Conservation (phyloP, 1,139 yeast genomes). For the Pichia sp. region DNA sequence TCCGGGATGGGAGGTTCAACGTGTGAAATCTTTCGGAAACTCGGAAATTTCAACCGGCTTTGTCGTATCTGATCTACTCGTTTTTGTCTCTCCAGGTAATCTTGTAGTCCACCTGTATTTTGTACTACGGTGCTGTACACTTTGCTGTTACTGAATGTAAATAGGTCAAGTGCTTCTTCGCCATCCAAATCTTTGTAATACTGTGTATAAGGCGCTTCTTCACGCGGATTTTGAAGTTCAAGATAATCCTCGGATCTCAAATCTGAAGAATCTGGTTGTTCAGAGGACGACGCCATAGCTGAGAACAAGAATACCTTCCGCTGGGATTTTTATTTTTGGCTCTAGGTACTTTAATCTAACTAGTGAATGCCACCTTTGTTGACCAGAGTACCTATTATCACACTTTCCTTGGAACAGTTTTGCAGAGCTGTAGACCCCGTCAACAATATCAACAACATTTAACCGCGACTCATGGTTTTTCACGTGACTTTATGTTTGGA, state of each 20-base stretch:
- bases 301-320: not conserved
- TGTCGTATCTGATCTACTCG: conserved; percentile 22
- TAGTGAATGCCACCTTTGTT: not conserved
- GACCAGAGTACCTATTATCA: not conserved
- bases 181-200: conserved; percentile 67
- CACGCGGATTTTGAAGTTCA: conserved; percentile 55
- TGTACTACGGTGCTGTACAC: conserved; percentile 6
- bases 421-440: not conserved
- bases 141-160: conserved; percentile 1
- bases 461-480: not conserved
- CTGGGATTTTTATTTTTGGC: not conserved
- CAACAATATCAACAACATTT: not conserved
- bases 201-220: conserved; percentile 65
- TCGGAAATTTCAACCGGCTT: conserved; percentile 34
- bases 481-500: not conserved
- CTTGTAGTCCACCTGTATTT: conserved; percentile 9
- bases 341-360: not conserved
- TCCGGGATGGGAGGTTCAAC: not conserved
- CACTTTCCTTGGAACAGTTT: not conserved
- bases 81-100: conserved; percentile 13
- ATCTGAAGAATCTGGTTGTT: not conserved
- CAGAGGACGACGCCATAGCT: conserved; percentile 4
- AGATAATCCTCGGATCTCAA: conserved; percentile 7
- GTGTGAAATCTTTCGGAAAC: conserved; percentile 28
- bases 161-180: conserved; percentile 37